Conservation (phyloP, 257 asterid species). For the Nyctanthes arbortristis region DNA sequence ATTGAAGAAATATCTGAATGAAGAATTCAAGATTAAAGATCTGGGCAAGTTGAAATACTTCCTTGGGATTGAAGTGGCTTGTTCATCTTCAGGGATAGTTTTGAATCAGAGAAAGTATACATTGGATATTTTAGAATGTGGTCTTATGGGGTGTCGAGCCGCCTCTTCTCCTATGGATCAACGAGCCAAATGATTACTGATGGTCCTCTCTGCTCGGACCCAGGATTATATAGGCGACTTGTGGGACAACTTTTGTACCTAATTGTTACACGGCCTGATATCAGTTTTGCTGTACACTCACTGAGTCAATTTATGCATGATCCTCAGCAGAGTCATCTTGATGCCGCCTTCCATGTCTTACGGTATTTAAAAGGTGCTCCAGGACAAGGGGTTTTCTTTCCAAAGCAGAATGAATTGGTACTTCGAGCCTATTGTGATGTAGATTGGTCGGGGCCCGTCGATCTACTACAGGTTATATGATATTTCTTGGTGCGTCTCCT, state of each 20-base stretch:
- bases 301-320: neutral
- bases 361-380: neutral
- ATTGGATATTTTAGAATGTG: neutral
- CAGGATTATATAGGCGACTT: neutral
- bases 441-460: no score
- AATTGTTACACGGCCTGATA: neutral
- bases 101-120: neutral
- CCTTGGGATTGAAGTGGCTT: neutral
- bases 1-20: neutral
- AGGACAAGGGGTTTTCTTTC: no score
- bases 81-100: neutral
- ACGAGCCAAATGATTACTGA: neutral
- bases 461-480: no score
- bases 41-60: neutral
- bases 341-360: neutral
- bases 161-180: neutral
- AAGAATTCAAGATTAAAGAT: neutral
- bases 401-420: neutral
- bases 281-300: neutral
- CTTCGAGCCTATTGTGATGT: neutral
- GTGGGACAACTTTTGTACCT: neutral
- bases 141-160: neutral
- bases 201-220: neutral
- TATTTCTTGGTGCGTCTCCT: neutral
- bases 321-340: neutral